Base-by-base conservation (phyloP, 176 grass and related monocot genomes). In the Alloteropsis semialata region DNA sequence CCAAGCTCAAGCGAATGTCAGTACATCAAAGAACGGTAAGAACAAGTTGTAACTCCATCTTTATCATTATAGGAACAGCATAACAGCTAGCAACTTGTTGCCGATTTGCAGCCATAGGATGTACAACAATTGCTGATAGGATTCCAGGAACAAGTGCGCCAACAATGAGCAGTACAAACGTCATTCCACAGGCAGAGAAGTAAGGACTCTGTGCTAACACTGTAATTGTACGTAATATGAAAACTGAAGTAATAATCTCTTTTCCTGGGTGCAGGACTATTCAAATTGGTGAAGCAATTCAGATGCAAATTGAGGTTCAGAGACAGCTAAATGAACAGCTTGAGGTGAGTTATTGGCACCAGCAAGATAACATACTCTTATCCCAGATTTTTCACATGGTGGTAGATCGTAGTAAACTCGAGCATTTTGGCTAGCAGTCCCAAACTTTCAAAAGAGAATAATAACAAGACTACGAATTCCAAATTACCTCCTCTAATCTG, bases 251-350 rank as follows among this genome's bases (percentile, higher is more conserved):
- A 82, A 91, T 68, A 60, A 16, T 73, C 6, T 72, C 43, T 81
- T 80, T 87, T 79, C 69, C 44, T 85, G 53, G 66, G 45, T 87
- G 68, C 60, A 84, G 94, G 85, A 92, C 89, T 72, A 94, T 94
- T 76, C 94, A 90, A 88, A 97, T 97, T 81, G 88, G 87, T 56
- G 89, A 97, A 94, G 89, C 94, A 68, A 82, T 97, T 74, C 94
- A 97, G 77, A 93, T 97, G 94, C 91, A 97, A 86, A 92, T 97
- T 60, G 94, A 97, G 88, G 94, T 93, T 59, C 94, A 97, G 82
- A 90, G 84, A 75, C 94, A 97, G 64, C 72, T 97, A 59, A 92
- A 97, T 5, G 94, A 97, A 87, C 94, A 97, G 81, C 91, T 97
- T 22, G 91, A 97, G 94, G 94, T 97, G 71, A 89, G 84, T 59